Conservation (phyloP, 352 stramenopile species). For the Phytophthora chlamydospora region DNA sequence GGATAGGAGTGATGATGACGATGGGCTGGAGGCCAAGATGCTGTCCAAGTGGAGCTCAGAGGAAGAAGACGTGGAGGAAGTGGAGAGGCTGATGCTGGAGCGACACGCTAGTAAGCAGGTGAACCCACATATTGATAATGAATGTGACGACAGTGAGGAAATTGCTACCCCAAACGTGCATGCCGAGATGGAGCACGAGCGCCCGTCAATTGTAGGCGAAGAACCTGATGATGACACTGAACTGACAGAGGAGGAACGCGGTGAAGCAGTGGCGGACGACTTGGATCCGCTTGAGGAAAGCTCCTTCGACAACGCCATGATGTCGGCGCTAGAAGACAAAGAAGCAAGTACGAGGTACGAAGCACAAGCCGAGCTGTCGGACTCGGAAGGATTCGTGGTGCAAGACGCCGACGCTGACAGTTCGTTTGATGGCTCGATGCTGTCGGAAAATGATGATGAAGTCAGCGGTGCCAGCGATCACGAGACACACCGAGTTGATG, state of each 20-base stretch:
- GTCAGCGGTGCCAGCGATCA: neutral
- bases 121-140: conserved; percentile 38
- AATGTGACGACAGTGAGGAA: conserved; percentile 41
- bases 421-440: conserved; percentile 18
- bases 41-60: conserved; percentile 25
- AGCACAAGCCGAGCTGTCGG: conserved; percentile 12
- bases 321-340: conserved; percentile 18
- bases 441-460: conserved; percentile 16
- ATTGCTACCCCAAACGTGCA: conserved; percentile 30
- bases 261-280: neutral
- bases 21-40: conserved; percentile 22
- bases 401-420: conserved; percentile 11
- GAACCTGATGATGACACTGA: conserved; percentile 20
- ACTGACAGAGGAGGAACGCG: conserved; percentile 6
- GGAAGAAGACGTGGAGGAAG: conserved; percentile 35
- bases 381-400: conserved; percentile 10
- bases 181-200: conserved; percentile 20
- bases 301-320: conserved; percentile 27
- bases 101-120: conserved; percentile 28
- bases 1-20: conserved; percentile 32
- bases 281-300: conserved; percentile 25
- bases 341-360: conserved; percentile 15
- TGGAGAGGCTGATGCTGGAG: conserved; percentile 37
- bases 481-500: neutral
- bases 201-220: conserved; percentile 18